A percentile compares a stretch with the other conserved stretches of the same genome.
phyloP scores from a whole-genome alignment of 768 basidiomycete species.

The Exsudoporus frostii region DNA sequence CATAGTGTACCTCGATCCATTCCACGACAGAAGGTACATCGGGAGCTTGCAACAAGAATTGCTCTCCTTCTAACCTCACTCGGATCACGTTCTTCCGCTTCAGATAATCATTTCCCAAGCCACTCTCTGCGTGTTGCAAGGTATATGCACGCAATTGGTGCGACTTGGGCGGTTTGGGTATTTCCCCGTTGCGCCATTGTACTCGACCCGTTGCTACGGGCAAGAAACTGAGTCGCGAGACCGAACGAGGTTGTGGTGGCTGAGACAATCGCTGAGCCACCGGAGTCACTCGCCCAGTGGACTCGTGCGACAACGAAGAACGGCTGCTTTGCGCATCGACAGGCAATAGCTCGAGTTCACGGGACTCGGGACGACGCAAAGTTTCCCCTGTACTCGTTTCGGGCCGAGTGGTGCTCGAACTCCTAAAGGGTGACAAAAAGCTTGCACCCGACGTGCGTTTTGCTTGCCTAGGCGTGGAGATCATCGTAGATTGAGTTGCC shows the following conservation, averaged over 20 bases:
- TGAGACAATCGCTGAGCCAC: slow-evolving; percentile 13
- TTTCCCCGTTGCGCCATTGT: slow-evolving; percentile 20
- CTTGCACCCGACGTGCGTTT: slow-evolving; percentile 29
- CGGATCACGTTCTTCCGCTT: slow-evolving; percentile 95
- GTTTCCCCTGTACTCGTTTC: slow-evolving; percentile 12
- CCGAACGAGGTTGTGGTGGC: slow-evolving; percentile 12
- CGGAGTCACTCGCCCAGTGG: slow-evolving; percentile 11
- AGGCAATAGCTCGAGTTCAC: slow-evolving; percentile 23
- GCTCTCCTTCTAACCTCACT: slow-evolving; percentile 89
- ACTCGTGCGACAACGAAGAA: slow-evolving; percentile 21
- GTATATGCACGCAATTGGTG: slow-evolving; percentile 72
- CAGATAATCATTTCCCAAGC: slow-evolving; percentile 89
- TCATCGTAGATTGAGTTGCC: slow-evolving; percentile 12
- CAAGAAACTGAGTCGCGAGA: slow-evolving; percentile 25
- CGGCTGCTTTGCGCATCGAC: slow-evolving; percentile 21
- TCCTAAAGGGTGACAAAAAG: slow-evolving; percentile 28
- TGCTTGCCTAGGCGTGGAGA: slow-evolving; percentile 13
- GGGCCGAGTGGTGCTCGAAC: slow-evolving; percentile 5
- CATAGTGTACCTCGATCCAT: slow-evolving; percentile 83
- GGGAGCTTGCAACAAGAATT: slow-evolving; percentile 89
- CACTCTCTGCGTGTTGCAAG: slow-evolving; percentile 89
- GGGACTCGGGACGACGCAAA: slow-evolving; percentile 6
- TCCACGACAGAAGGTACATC: slow-evolving; percentile 83
- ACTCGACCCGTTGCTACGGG: slow-evolving; percentile 15
- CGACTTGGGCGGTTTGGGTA: slow-evolving; percentile 42